Percentiles rank a stretch among this genome's conserved stretches.
These are phyloP conservation scores for Microdochium bolleyi DNA, from an alignment of 2,329 filamentous ascomycete species.

Conservation along the genomic window DNA sequence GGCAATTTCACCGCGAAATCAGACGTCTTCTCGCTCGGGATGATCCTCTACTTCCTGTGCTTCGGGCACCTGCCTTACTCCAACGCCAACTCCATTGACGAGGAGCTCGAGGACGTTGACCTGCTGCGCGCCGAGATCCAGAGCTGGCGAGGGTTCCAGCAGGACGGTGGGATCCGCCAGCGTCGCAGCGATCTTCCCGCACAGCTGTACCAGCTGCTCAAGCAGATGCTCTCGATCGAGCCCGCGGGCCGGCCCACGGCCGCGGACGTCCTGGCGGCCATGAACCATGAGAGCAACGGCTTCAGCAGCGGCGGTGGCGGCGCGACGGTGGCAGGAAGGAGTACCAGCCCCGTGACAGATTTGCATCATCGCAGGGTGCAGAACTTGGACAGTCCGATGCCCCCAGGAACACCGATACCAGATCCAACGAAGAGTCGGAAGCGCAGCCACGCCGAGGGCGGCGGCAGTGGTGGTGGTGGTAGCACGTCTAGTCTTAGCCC, in stretches of 20 bases:
- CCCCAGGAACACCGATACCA: slow-evolving; percentile 38
- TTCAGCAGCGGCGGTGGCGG: slow-evolving; percentile 27
- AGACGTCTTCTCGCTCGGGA: slow-evolving; percentile 95
- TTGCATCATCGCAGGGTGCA: slow-evolving; percentile 41
- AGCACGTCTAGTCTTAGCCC: not conserved
- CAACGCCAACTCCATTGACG: slow-evolving; percentile 75
- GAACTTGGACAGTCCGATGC: slow-evolving; percentile 45
- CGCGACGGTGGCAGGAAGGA: slow-evolving; percentile 22
- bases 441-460: slow-evolving; percentile 3
- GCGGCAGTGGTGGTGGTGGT: slow-evolving; percentile 6
- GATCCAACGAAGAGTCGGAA: slow-evolving; percentile 23
- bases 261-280: slow-evolving; percentile 72
- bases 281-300: slow-evolving; percentile 55
- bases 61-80: slow-evolving; percentile 83
- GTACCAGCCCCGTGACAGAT: slow-evolving; percentile 27
- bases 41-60: slow-evolving; percentile 98
- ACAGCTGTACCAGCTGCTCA: slow-evolving; percentile 78
- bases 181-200: slow-evolving; percentile 76
- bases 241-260: slow-evolving; percentile 74
- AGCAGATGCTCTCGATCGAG: slow-evolving; percentile 69
- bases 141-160: slow-evolving; percentile 79
- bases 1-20: slow-evolving; percentile 96
- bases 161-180: slow-evolving; percentile 45
- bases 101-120: slow-evolving; percentile 89
- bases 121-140: slow-evolving; percentile 78